A percentile compares a stretch with the other conserved stretches of the same genome.
These are phyloP conservation scores for Aspergillus panamensis DNA, from an alignment of 495 filamentous ascomycete species.

Conservation along the genomic window DNA sequence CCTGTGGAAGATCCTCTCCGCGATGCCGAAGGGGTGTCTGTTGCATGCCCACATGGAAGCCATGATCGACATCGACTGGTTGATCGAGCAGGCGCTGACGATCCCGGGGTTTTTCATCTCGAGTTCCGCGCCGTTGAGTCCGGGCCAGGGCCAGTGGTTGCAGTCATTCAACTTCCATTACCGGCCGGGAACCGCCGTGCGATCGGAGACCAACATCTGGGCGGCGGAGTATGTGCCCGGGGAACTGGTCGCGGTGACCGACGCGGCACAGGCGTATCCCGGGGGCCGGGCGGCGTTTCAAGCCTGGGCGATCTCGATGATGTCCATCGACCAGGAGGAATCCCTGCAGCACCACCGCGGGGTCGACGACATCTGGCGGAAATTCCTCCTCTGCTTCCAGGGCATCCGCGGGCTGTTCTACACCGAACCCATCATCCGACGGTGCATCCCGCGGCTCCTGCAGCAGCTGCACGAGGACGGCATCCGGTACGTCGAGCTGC, in stretches of 20 bases:
- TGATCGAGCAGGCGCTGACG: constrained; percentile 15
- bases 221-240: constrained; percentile 5
- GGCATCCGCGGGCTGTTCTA: constrained; percentile 14
- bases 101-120: constrained; percentile 13
- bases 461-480: constrained; percentile 15
- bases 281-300: constrained; percentile 8
- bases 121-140: constrained; percentile 5
- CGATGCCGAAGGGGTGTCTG: constrained; percentile 19
- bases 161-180: constrained; percentile 11
- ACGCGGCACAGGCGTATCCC: constrained; percentile 5
- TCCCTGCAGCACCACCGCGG: constrained; percentile 17
- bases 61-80: constrained; percentile 20
- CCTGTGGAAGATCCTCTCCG: constrained; percentile 13
- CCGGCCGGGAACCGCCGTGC: background rate
- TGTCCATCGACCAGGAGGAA: constrained; percentile 17
- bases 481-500: constrained; percentile 17
- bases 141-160: background rate
- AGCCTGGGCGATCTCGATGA: constrained; percentile 12
- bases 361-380: constrained; percentile 14
- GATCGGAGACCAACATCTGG: constrained; percentile 8
- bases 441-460: constrained; percentile 12
- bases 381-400: constrained; percentile 12
- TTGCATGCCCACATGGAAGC: constrained; percentile 20
- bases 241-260: background rate
- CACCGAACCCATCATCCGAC: constrained; percentile 14